Conservation (phyloP, 768 basidiomycete species). For the Tephrocybe sp. region DNA sequence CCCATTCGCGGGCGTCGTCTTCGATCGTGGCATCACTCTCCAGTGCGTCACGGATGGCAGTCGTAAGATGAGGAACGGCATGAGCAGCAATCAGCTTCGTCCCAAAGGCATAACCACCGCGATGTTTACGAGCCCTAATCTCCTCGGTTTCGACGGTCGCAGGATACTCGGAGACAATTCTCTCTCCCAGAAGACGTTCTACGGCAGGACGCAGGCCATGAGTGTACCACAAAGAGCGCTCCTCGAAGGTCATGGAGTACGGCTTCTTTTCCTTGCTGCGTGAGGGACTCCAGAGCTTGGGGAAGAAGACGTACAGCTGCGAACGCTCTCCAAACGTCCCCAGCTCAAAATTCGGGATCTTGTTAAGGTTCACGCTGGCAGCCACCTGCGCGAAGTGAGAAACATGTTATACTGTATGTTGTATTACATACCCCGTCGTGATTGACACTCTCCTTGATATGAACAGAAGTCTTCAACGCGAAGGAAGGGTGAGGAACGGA, state of each 20-base stretch:
- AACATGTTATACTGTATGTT: not conserved
- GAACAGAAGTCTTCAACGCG: constrained; percentile 3
- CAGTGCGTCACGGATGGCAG: constrained; percentile 14
- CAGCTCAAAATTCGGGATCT: constrained; percentile 27
- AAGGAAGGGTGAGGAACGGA: constrained; percentile 1
- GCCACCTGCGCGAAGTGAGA: not conserved
- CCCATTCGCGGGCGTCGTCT: constrained; percentile 19
- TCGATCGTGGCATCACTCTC: not conserved
- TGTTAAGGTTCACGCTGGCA: constrained; percentile 16
- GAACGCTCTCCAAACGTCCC: constrained; percentile 18
- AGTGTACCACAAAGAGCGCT: constrained; percentile 21
- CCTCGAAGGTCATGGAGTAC: too few relatives aligned
- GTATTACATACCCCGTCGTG: not conserved
- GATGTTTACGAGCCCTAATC: constrained; percentile 18
- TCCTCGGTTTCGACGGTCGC: constrained; percentile 19
- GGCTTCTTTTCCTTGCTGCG: too few relatives aligned
- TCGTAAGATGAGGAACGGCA: constrained; percentile 8
- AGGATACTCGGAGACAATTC: constrained; percentile 25
- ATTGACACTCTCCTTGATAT: not conserved
- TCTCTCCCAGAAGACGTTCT: not conserved
- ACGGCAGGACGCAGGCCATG: constrained; percentile 24
- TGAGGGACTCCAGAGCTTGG: constrained; percentile 2
- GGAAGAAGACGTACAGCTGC: constrained; percentile 25
- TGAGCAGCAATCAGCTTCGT: constrained; percentile 17
- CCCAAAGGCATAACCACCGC: constrained; percentile 16